These are phyloP conservation scores for Fraxinus angustifolia DNA, from an alignment of 305 asterid genomes.

Conservation along the genomic window DNA sequence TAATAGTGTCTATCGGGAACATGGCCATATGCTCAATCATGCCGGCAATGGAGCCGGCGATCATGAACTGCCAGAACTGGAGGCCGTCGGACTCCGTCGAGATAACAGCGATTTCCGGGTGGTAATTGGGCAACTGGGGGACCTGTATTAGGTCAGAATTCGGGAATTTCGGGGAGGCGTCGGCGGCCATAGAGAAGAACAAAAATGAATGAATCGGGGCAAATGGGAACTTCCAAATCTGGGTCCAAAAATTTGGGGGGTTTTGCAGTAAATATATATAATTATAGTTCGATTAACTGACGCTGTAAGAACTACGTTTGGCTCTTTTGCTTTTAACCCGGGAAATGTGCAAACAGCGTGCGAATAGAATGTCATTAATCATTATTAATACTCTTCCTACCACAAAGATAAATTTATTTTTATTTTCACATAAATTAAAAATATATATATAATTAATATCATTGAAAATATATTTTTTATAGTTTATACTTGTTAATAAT, in stretches of 20 bases:
- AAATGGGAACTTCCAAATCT: not conserved
- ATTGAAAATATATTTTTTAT: no score
- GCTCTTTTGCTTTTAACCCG: not conserved
- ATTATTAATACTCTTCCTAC: not conserved
- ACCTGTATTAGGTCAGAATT: conserved; percentile 34
- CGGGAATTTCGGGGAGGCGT: conserved; percentile 36
- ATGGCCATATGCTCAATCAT: conserved; percentile 49
- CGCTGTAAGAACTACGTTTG: not conserved
- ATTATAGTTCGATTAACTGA: not conserved
- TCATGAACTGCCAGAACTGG: conserved; percentile 46
- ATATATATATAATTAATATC: no score
- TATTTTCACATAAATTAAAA: no score
- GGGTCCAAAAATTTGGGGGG: not conserved
- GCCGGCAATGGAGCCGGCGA: conserved; percentile 48
- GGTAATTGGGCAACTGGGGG: conserved; percentile 17
- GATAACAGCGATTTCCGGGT: conserved; percentile 18
- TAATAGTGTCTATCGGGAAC: conserved; percentile 51
- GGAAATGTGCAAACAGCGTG: not conserved
- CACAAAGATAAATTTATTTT: not conserved
- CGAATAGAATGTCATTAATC: no score
- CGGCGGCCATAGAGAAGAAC: conserved; percentile 22
- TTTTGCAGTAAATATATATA: not conserved
- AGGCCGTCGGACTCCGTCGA: conserved; percentile 38
- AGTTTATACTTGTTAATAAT: no score
- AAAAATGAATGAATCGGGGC: not conserved